Percentiles rank a stretch among this genome's conserved stretches.
phyloP scores from a whole-genome alignment of 805 yeast species.

The Saccharomycopsis fibuligera region DNA sequence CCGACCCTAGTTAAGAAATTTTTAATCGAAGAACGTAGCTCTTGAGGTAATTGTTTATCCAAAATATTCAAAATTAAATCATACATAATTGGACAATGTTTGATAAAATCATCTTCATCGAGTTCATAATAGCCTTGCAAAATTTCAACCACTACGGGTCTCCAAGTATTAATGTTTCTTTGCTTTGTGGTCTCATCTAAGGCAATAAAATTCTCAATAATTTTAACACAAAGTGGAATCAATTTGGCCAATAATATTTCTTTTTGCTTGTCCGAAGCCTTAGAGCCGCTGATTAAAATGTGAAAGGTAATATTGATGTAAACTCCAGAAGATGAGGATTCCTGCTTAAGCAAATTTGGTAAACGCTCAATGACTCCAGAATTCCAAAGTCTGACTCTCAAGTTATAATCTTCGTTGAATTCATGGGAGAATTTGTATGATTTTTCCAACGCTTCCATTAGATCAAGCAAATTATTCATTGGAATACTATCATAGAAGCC shows the following conservation, averaged over 20 bases:
- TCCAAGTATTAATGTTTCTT: conserved; percentile 78
- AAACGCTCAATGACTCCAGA: conserved; percentile 88
- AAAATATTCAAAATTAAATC: conserved; percentile 51
- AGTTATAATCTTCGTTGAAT: conserved; percentile 83
- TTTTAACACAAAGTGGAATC: conserved; percentile 64
- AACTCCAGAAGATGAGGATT: conserved; percentile 83
- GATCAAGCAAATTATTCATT: conserved; percentile 48
- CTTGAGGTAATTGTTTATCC: conserved; percentile 54
- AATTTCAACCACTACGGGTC: conserved; percentile 87
- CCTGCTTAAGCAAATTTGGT: conserved; percentile 89
- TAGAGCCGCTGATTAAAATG: conserved; percentile 61
- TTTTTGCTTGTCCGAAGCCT: conserved; percentile 42
- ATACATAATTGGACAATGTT: conserved; percentile 55
- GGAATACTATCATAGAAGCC: conserved; percentile 67
- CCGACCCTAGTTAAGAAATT: conserved; percentile 54
- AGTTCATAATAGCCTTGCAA: conserved; percentile 75
- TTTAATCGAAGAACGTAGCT: conserved; percentile 54
- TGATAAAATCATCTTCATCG: conserved; percentile 62
- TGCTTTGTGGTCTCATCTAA: conserved; percentile 72
- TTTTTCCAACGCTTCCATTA: conserved; percentile 54
- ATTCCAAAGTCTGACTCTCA: conserved; percentile 84
- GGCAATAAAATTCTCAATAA: conserved; percentile 61
- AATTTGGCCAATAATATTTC: conserved; percentile 37
- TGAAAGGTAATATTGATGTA: conserved; percentile 75
- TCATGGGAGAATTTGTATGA: conserved; percentile 80